These are phyloP conservation scores for Leucaena leucocephala DNA, from an alignment of 306 rosid species.

Conservation along the genomic window DNA sequence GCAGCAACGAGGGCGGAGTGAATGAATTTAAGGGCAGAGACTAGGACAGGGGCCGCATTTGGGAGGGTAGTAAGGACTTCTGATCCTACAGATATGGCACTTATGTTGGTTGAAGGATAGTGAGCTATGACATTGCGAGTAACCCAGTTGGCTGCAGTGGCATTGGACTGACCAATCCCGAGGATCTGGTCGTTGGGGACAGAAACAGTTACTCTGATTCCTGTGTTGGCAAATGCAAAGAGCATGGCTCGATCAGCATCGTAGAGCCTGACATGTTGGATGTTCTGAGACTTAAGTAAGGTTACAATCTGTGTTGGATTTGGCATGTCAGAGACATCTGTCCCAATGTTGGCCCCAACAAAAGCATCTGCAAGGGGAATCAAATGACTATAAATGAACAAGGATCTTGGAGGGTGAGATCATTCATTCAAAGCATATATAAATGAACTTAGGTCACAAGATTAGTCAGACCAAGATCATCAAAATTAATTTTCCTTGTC, in stretches of 20 bases:
- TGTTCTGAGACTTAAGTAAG: conserved; percentile 84
- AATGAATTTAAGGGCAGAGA: conserved; percentile 82
- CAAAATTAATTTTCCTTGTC: not conserved
- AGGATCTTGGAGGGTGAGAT: not conserved
- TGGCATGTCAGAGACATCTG: conserved; percentile 87
- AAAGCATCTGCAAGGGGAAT: conserved; percentile 64
- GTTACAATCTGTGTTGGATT: conserved; percentile 78
- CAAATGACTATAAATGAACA: conserved; percentile 7
- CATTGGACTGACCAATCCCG: conserved; percentile 94
- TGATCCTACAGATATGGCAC: conserved; percentile 83
- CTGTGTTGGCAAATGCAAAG: conserved; percentile 79
- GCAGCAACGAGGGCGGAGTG: conserved; percentile 92
- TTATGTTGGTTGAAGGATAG: conserved; percentile 91
- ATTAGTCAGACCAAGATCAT: not conserved
- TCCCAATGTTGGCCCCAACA: conserved; percentile 84
- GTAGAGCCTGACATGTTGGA: conserved; percentile 74
- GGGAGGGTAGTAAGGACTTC: conserved; percentile 83
- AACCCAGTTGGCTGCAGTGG: conserved; percentile 96
- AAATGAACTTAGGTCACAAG: not conserved
- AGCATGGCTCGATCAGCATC: conserved; percentile 83
- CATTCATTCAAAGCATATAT: not conserved
- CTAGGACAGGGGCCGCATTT: conserved; percentile 85
- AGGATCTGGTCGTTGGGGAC: conserved; percentile 90
- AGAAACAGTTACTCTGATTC: conserved; percentile 75
- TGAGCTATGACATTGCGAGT: conserved; percentile 82